Conservation (phyloP, 1,284 basidiomycete species). For the Albatrellus sp. region DNA sequence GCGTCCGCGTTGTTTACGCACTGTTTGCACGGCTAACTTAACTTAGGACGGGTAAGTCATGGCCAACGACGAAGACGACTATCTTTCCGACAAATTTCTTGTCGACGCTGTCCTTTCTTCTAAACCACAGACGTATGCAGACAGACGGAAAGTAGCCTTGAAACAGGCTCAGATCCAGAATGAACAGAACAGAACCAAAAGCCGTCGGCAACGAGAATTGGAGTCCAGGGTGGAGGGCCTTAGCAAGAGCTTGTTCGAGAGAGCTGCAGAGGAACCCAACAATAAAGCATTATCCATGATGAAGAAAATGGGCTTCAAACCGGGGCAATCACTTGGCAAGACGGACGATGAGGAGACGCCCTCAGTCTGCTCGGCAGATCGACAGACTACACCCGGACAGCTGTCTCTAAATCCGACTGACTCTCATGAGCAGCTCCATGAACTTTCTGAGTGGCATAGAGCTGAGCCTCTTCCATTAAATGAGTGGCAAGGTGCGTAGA, state of each 20-base stretch:
- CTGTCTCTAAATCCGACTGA: background rate
- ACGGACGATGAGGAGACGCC: constrained; percentile 14
- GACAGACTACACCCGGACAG: background rate
- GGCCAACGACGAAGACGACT: constrained; percentile 67
- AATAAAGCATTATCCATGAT: constrained; percentile 77
- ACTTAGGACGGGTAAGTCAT: constrained; percentile 20
- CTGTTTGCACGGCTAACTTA: background rate
- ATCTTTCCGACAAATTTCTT: constrained; percentile 77
- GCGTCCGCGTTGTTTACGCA: background rate
- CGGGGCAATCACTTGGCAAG: constrained; percentile 62
- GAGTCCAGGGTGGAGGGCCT: constrained; percentile 68
- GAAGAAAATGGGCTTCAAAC: constrained; percentile 84
- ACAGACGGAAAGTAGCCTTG: constrained; percentile 52
- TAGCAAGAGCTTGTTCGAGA: constrained; percentile 64
- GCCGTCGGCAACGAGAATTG: constrained; percentile 54
- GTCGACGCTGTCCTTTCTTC: constrained; percentile 18
- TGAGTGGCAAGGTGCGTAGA: constrained; percentile 60
- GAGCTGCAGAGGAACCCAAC: constrained; percentile 46
- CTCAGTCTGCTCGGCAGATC: background rate
- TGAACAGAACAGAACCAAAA: constrained; percentile 51
- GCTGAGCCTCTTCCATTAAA: constrained; percentile 55
- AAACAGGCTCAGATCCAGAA: constrained; percentile 46
- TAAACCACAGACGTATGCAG: constrained; percentile 39
- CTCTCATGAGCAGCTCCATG: background rate
- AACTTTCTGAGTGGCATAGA: constrained; percentile 23